Evolutionary conservation across 768 basidiomycete species (phyloP).

Genomic region (Psilocybe tampanensis): DNA sequence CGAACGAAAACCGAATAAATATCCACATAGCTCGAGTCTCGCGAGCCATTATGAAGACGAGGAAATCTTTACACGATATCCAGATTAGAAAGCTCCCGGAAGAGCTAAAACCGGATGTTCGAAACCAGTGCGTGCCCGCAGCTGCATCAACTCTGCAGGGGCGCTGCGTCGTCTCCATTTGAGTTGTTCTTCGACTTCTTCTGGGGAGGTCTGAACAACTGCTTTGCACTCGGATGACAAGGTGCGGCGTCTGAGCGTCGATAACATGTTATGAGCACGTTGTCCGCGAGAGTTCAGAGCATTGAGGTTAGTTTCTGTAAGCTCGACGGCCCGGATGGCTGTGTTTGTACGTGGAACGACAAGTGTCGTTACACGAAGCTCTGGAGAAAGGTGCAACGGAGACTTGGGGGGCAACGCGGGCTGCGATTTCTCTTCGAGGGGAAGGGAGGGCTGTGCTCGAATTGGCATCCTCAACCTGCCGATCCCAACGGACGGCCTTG

Average conservation of each 20-base stretch:
- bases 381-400: conserved; percentile 36
- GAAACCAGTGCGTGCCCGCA: conserved; percentile 53
- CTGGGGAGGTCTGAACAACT: conserved; percentile 9
- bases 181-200: conserved; percentile 16
- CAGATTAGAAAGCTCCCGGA: conserved; percentile 57
- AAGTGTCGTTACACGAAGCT: conserved; percentile 49
- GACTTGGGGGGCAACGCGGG: conserved; percentile 37
- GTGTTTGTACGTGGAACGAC: conserved; percentile 49
- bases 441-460: conserved; percentile 20
- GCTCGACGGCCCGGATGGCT: conserved; percentile 40
- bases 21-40: conserved; percentile 1
- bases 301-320: conserved; percentile 55
- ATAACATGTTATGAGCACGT: conserved; percentile 66
- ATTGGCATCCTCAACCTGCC: conserved; percentile 47
- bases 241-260: conserved; percentile 60
- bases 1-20: conserved; percentile 4
- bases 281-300: conserved; percentile 57
- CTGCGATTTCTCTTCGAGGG: conserved; percentile 26
- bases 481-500: conserved; percentile 28
- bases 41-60: background rate
- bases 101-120: conserved; percentile 58
- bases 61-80: background rate
- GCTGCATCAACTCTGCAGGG: conserved; percentile 58
- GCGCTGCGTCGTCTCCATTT: conserved; percentile 61
- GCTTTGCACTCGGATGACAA: conserved; percentile 36